Evolutionary conservation across 2,329 filamentous ascomycete species (phyloP), one percentile per base, ranked within the genome.

Genomic region (Arthroderma sp.): DNA sequence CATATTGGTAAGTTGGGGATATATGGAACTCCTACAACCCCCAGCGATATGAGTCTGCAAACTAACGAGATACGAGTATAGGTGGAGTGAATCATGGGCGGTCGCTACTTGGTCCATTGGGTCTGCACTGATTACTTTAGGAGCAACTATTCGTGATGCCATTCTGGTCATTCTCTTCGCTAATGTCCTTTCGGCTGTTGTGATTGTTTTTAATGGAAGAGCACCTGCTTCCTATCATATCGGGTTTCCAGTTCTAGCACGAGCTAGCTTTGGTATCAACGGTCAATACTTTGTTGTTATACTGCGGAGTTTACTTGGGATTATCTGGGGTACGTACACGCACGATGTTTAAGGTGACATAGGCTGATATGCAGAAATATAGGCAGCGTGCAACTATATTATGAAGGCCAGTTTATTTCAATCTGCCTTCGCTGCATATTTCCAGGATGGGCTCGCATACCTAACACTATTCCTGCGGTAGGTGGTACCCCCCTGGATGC

Each of bases 361-460:
- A 5, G 5, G 10, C n/a, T n/a, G 29, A 28, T 11, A n/a, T 22
- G 15, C 15, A 22, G 15, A 22, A 29, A 33, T 39, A 11, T 41
- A 53, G 51, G 51, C n/a, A 50, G 51, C 10, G 56, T 53, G 10
- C 48, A 52, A n/a, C 38, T 52, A 36, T 53, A 51, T 10, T 55
- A 47, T 38, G 48, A 51, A 39, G 52, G 52, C 4, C 49, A 56
- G 36, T 56, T 57, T 38, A 51, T 57, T 33, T 54, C 52, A 4
- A 52, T 57, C 36, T 56, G 54, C 39, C 48, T 57, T 5, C 51
- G 54, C 4, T 57, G 54, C 40, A 54, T 54, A 15, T 57, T 56
- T 28, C 52, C 54, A 3, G 47, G 51, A 37, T 57, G 55, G 54
- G 46, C 39, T 5, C 50, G 38, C 9, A 47, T 58, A 31, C 53